phyloP scores from a whole-genome alignment of 2,329 filamentous ascomycete genomes.

The Alternaria arborescens region DNA sequence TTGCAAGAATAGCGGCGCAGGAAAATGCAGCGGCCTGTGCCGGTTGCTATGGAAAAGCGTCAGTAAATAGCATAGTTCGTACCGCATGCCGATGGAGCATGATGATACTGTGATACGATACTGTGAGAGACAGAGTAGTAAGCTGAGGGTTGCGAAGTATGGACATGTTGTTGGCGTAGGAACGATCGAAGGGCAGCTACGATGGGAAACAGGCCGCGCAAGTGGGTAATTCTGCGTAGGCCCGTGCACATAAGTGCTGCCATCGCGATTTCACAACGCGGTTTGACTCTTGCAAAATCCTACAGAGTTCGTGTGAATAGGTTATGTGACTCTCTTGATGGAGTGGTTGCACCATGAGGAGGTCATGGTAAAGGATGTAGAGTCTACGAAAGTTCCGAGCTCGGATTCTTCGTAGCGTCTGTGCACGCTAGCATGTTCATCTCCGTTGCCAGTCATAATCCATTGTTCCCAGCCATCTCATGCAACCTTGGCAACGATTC shows the following conservation, averaged over 20 bases:
- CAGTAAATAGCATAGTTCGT: background rate
- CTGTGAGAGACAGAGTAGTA: background rate
- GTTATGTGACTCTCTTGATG: background rate
- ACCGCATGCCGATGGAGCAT: background rate
- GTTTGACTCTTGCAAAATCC: background rate
- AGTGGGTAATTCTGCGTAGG: background rate
- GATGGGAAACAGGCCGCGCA: background rate
- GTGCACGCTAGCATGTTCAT: slow-evolving; percentile 16
- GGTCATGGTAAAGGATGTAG: background rate
- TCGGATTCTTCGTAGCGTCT: background rate
- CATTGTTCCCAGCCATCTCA: slow-evolving; percentile 7
- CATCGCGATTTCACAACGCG: background rate
- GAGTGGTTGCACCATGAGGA: background rate
- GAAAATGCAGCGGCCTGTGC: background rate
- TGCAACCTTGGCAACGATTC: background rate
- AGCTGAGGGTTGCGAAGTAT: background rate
- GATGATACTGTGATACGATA: background rate
- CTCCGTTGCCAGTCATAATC: slow-evolving; percentile 4
- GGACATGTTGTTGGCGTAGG: background rate
- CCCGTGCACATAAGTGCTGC: background rate
- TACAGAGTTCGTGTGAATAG: background rate
- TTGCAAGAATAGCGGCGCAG: background rate
- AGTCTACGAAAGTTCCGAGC: background rate
- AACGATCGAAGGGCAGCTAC: background rate
- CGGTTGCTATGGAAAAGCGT: background rate